phyloP scores from a whole-genome alignment of 495 filamentous ascomycete genomes.

The Umbilicaria muhlenbergii region DNA sequence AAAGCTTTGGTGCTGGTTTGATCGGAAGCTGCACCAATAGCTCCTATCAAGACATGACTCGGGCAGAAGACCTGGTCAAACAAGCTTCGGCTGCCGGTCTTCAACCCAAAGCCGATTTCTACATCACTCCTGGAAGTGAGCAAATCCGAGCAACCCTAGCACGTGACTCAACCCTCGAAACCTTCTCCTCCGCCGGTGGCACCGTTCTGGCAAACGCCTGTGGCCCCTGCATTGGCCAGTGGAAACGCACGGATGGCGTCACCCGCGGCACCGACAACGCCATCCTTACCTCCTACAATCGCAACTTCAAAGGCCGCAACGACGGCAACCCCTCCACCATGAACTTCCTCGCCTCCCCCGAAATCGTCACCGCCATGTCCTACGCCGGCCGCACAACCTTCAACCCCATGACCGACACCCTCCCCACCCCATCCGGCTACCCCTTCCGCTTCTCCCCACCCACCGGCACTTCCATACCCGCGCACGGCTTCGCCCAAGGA shows the following conservation, averaged over 20 bases:
- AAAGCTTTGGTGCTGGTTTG: constrained; percentile 75
- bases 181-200: constrained; percentile 78
- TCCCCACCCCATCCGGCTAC: constrained; percentile 67
- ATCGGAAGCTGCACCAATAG: constrained; percentile 98
- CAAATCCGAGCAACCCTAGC: constrained; percentile 91
- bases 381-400: constrained; percentile 89
- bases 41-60: constrained; percentile 96
- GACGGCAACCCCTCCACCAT: constrained; percentile 92
- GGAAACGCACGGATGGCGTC: constrained; percentile 78
- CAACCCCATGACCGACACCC: constrained; percentile 81
- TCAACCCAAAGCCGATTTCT: constrained; percentile 79
- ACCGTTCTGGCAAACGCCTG: constrained; percentile 90
- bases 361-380: constrained; percentile 89
- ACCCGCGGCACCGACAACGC: constrained; percentile 79
- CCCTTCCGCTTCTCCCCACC: constrained; percentile 80
- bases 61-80: constrained; percentile 80
- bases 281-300: constrained; percentile 94
- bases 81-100: constrained; percentile 76
- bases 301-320: constrained; percentile 94
- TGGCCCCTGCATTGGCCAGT: constrained; percentile 90
- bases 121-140: constrained; percentile 90
- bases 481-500: constrained; percentile 63
- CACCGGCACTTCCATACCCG: constrained; percentile 58
- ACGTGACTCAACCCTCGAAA: constrained; percentile 66
- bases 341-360: constrained; percentile 96